phyloP scores from a whole-genome alignment of 1,139 yeast species.

The Candida glucosophila region DNA sequence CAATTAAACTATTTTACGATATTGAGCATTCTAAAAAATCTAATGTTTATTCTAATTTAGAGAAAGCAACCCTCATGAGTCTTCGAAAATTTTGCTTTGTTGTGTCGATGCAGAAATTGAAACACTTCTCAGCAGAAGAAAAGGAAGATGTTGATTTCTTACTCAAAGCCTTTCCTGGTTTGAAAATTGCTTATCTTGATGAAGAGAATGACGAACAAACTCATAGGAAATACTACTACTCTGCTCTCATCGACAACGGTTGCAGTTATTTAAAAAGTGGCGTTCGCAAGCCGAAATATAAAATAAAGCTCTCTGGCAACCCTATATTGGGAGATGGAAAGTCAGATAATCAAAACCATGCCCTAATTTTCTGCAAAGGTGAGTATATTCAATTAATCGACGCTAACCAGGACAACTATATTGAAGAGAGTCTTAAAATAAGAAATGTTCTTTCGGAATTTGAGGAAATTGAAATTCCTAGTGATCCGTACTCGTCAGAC shows the following conservation, averaged over 20 bases:
- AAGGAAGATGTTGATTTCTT: conserved; percentile 46
- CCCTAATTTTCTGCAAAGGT: conserved; percentile 73
- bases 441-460: conserved; percentile 73
- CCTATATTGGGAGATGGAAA: conserved; percentile 90
- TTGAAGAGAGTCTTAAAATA: conserved; percentile 79
- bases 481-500: conserved; percentile 29
- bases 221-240: conserved; percentile 35
- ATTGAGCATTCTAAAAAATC: conserved; percentile 51
- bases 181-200: conserved; percentile 53
- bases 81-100: conserved; percentile 56
- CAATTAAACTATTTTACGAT: conserved; percentile 55
- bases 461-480: conserved; percentile 52
- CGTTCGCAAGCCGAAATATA: conserved; percentile 38
- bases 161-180: conserved; percentile 52
- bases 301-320: conserved; percentile 65
- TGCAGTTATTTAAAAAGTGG: conserved; percentile 19
- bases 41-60: conserved; percentile 34
- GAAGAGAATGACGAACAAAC: conserved; percentile 29
- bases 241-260: conserved; percentile 52
- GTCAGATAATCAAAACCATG: conserved; percentile 77
- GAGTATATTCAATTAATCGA: conserved; percentile 83
- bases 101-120: conserved; percentile 63
- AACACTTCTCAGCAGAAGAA: conserved; percentile 44
- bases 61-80: conserved; percentile 34
- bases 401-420: conserved; percentile 81